Evolutionary conservation across 371 early-diverging fungal genomes (phyloP).

Genomic region (Actinomortierella ambigua): DNA sequence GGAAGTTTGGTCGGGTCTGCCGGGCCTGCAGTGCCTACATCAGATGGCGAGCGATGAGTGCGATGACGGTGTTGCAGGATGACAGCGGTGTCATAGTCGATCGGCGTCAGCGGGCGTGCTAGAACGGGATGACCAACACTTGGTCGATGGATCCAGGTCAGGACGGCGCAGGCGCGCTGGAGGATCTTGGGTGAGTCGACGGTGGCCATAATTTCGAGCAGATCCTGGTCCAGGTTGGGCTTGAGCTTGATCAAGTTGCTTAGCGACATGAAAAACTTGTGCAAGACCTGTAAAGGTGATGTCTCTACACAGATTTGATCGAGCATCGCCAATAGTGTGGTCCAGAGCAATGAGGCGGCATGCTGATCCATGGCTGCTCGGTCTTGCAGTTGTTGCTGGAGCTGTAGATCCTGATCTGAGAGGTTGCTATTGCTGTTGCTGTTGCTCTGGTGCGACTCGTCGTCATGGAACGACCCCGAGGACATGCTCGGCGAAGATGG

Average conservation of each 20-base stretch:
- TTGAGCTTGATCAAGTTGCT: constrained; percentile 55
- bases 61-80: constrained; percentile 11
- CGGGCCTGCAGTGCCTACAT: constrained; percentile 4
- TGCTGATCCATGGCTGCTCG: constrained; percentile 30
- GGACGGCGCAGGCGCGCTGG: constrained; percentile 24
- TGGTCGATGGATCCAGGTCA: constrained; percentile 43
- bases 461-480: too few species aligned
- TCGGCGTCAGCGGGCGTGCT: constrained; percentile 51
- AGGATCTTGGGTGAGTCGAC: constrained; percentile 41
- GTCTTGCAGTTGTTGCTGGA: constrained; percentile 12
- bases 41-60: too few species aligned
- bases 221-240: constrained; percentile 57
- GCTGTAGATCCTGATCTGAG: too few species aligned
- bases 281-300: constrained; percentile 36
- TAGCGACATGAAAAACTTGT: constrained; percentile 58
- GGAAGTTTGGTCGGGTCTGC: neutral
- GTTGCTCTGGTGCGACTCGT: too few species aligned
- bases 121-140: constrained; percentile 60
- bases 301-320: constrained; percentile 29
- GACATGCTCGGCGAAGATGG: too few species aligned
- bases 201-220: constrained; percentile 57
- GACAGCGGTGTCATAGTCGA: constrained; percentile 36
- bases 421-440: too few species aligned
- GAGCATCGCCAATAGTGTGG: constrained; percentile 27
- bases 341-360: constrained; percentile 25